Base-by-base conservation (phyloP, 768 basidiomycete genomes). In the Paxillus ammoniavirescens region DNA sequence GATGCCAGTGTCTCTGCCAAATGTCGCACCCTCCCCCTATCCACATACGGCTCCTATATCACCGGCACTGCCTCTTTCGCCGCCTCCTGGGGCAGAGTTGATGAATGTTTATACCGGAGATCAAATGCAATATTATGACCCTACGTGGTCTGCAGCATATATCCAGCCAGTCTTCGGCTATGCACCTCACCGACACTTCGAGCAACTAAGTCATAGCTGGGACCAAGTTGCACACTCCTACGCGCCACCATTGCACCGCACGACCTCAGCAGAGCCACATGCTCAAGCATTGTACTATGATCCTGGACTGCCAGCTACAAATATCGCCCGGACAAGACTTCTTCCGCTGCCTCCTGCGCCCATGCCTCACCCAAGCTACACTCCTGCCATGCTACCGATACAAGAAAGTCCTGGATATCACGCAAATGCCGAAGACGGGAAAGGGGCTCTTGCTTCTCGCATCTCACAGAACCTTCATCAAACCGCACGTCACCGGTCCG, bases 401-500 rank as follows among this genome's bases (percentile, higher is more conserved):
- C 54, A 57, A 42, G 35, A 38, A 40, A 54, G 59, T 26, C 58
- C 63, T 15, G 60, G 47, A 12, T 41, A 53, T 10, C 55, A 55
- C 56, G 50, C 68, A 8, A 79, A 77, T 44, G 70, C 75, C 4
- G 77, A 82, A 68, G 81, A 81, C 60, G 82, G 82, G 35, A 84
- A 84, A 62, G 87, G 84, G 38, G 77, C 80, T 52, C 78, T 78
- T 15, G 80, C 85, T 17, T 76, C 79, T 4, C 77, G 84, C 12
- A 76, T 85, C 41, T 69, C 86, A 23, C 79, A 79, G 43, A 84
- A 87, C 56, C 69, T 89, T 9, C 79, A 79, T 46, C 65, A 77
- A 41, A 77, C 80, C 13, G 82, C 82, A 23, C 75, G 86, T 13
- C 70, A 81, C 55, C 80, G 81, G 23, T 83, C 85, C 0, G 80